A percentile compares a stretch with the other conserved stretches of the same genome.
These are phyloP conservation scores for Penicillium nordicum DNA, from an alignment of 2,329 filamentous ascomycete genomes.

Conservation along the genomic window DNA sequence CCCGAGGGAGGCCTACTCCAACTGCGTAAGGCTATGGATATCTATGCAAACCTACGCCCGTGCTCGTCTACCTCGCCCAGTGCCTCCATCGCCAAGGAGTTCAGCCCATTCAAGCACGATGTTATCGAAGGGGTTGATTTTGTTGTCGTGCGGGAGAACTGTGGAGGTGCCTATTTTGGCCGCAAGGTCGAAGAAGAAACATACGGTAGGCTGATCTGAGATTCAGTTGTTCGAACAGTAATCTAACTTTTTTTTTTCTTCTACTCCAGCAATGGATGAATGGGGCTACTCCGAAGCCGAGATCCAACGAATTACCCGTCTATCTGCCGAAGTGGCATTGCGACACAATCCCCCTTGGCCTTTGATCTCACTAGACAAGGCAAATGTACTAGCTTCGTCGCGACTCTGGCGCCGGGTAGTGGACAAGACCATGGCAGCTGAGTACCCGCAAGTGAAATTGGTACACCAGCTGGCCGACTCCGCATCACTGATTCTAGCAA, in stretches of 20 bases:
- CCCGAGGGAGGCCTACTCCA: slow-evolving; percentile 83
- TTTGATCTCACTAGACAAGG: slow-evolving; percentile 85
- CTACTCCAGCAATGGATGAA: slow-evolving; percentile 58
- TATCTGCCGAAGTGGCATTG: slow-evolving; percentile 74
- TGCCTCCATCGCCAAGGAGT: slow-evolving; percentile 66
- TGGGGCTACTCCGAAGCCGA: slow-evolving; percentile 79
- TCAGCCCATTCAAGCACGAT: slow-evolving; percentile 75
- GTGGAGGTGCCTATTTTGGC: slow-evolving; percentile 44
- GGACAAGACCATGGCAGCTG: slow-evolving; percentile 71
- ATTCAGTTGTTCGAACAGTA: slow-evolving; percentile 20
- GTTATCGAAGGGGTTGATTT: slow-evolving; percentile 83
- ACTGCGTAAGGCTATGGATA: slow-evolving; percentile 81
- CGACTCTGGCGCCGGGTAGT: slow-evolving; percentile 82
- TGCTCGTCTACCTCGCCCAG: slow-evolving; percentile 72
- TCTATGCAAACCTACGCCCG: slow-evolving; percentile 86
- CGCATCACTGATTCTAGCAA: slow-evolving; percentile 88
- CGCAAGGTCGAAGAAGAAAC: slow-evolving; percentile 37
- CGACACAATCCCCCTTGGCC: slow-evolving; percentile 67
- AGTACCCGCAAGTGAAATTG: slow-evolving; percentile 79
- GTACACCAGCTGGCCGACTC: slow-evolving; percentile 86
- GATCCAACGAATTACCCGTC: slow-evolving; percentile 75
- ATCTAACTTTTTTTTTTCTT: neutral
- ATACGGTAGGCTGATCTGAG: slow-evolving; percentile 27
- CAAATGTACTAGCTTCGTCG: slow-evolving; percentile 84
- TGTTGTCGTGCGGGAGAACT: slow-evolving; percentile 51